Conservation (phyloP, 2,329 filamentous ascomycete species). For the Tolypocladium pustulatum region DNA sequence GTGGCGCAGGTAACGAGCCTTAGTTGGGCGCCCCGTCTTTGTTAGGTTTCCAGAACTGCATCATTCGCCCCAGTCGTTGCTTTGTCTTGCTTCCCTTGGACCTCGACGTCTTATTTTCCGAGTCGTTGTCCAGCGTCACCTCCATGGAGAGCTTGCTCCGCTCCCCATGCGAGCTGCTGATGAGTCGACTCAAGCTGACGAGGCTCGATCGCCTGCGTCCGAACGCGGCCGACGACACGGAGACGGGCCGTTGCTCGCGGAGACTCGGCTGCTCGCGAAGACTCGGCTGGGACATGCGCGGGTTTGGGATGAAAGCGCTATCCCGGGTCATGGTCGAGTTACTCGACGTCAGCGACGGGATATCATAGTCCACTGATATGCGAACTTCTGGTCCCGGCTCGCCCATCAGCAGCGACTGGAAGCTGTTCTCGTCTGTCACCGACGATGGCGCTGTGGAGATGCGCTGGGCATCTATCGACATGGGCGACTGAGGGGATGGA, state of each 20-base stretch:
- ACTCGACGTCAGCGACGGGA: conserved; percentile 64
- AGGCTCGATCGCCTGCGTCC: conserved; percentile 66
- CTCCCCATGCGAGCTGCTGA: conserved; percentile 65
- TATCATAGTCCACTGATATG: conserved; percentile 58
- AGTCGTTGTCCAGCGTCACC: conserved; percentile 44
- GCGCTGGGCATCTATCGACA: conserved; percentile 61
- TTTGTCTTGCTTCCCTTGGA: conserved; percentile 53
- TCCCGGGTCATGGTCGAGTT: conserved; percentile 68
- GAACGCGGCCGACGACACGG: conserved; percentile 50
- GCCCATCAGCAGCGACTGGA: conserved; percentile 61
- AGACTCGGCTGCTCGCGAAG: conserved; percentile 35
- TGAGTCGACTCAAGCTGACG: conserved; percentile 64
- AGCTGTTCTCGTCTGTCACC: conserved; percentile 57
- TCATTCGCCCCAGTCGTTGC: conserved; percentile 56
- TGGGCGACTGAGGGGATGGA: conserved; percentile 57
- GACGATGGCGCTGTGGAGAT: conserved; percentile 70
- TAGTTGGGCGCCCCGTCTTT: conserved; percentile 24
- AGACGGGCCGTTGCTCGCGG: conserved; percentile 49
- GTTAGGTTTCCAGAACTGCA: conserved; percentile 68
- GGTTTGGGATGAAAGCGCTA: conserved; percentile 38
- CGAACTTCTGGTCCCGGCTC: conserved; percentile 64
- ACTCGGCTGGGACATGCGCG: conserved; percentile 36
- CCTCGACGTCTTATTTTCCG: conserved; percentile 42
- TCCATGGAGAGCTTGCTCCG: conserved; percentile 66
- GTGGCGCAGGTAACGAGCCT: neutral